Conservation (phyloP, 192 early-diverging fungal species). For the Coemansia sp. region DNA sequence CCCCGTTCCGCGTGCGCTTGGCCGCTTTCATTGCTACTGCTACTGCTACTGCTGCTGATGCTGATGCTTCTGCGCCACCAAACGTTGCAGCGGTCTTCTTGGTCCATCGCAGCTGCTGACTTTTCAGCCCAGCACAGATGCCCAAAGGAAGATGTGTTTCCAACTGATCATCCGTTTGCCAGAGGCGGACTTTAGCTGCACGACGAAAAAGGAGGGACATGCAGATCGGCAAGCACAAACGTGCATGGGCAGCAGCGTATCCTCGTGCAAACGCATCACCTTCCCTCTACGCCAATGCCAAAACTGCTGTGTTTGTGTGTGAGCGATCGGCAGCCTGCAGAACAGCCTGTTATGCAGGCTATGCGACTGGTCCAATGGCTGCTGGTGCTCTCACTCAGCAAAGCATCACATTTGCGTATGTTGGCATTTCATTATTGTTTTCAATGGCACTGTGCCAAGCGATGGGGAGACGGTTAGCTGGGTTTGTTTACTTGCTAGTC, state of each 20-base stretch:
- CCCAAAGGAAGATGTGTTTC: not conserved
- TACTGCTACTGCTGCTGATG: not conserved
- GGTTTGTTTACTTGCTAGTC: no score
- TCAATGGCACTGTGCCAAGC: no score
- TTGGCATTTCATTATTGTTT: no score
- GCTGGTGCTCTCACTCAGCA: not conserved
- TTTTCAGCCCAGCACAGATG: not conserved
- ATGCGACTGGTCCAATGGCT: not conserved
- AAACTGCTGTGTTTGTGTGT: not conserved
- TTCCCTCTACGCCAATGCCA: not conserved
- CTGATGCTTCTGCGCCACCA: not conserved
- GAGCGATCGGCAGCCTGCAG: slow-evolving; percentile 5
- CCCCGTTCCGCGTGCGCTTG: not conserved
- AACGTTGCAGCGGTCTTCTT: slow-evolving; percentile 2
- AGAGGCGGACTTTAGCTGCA: no score
- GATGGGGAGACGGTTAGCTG: no score
- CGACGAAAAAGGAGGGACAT: no score
- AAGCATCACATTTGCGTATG: no score
- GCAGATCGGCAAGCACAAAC: no score
- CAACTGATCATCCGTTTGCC: not conserved
- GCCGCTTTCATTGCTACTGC: not conserved
- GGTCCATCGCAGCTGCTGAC: not conserved
- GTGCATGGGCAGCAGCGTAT: no score
- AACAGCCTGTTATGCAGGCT: not conserved
- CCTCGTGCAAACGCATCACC: not conserved